Evolutionary conservation across 306 rosid species (phyloP).

Genomic region (Trifolium pratense): DNA sequence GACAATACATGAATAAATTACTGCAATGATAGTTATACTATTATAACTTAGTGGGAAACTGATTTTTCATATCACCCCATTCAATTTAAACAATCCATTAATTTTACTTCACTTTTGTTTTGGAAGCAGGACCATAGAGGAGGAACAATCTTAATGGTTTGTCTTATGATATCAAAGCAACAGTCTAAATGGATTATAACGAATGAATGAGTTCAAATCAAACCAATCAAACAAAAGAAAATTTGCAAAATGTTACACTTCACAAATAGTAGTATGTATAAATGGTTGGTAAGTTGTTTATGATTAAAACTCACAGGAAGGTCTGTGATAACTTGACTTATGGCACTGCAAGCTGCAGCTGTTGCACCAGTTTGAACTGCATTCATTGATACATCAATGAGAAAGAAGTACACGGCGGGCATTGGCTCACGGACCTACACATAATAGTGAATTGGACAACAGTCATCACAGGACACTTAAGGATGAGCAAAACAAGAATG

Average conservation of each 20-base stretch:
- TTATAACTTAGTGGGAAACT: slow-evolving; percentile 12
- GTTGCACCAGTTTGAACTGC: slow-evolving; percentile 98
- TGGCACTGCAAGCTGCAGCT: slow-evolving; percentile 99
- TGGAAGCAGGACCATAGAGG: slow-evolving; percentile 19
- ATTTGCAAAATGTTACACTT: slow-evolving; percentile 29
- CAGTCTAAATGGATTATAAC: slow-evolving; percentile 15
- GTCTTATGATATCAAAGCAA: slow-evolving; percentile 20
- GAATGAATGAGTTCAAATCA: slow-evolving; percentile 38
- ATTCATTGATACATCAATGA: slow-evolving; percentile 95
- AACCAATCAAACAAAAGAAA: slow-evolving; percentile 40
- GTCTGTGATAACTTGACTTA: slow-evolving; percentile 87
- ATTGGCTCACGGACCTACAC: slow-evolving; percentile 95
- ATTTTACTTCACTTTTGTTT: slow-evolving; percentile 4
- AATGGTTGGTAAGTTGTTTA: slow-evolving; percentile 20
- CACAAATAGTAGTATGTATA: slow-evolving; percentile 22
- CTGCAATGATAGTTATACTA: slow-evolving; percentile 9
- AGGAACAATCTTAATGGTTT: slow-evolving; percentile 18
- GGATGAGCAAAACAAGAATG: slow-evolving; percentile 15
- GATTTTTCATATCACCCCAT: slow-evolving; percentile 18
- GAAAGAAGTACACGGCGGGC: slow-evolving; percentile 96
- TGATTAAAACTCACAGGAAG: slow-evolving; percentile 84
- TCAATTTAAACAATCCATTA: slow-evolving; percentile 16
- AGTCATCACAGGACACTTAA: slow-evolving; percentile 22
- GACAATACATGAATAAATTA: slow-evolving; percentile 12
- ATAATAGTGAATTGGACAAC: slow-evolving; percentile 34